phyloP scores from a whole-genome alignment of 768 basidiomycete genomes.

The Agaricus subrufescens region DNA sequence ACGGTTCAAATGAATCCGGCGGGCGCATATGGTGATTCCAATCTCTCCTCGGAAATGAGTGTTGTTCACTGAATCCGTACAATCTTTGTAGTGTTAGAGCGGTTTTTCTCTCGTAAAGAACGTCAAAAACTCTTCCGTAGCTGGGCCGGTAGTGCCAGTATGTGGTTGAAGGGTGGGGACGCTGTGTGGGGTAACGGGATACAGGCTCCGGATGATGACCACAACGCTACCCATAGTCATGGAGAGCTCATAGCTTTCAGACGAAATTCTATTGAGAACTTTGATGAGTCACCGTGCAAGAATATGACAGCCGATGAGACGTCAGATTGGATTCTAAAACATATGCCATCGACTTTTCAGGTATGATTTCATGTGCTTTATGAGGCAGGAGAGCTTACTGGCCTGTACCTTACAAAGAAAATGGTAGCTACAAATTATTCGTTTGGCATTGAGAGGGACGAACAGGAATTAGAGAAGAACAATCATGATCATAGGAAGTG shows the following conservation, averaged over 20 bases:
- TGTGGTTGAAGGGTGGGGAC: constrained; percentile 94
- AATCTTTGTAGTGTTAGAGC: constrained; percentile 56
- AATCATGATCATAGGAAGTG: constrained; percentile 78
- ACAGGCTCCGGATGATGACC: constrained; percentile 76
- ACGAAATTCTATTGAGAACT: constrained; percentile 16
- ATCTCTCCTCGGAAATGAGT: no score
- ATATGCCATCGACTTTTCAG: constrained; percentile 82
- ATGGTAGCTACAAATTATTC: constrained; percentile 87
- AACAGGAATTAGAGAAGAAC: constrained; percentile 57
- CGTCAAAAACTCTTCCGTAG: constrained; percentile 85
- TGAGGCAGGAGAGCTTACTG: not conserved
- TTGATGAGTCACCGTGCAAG: constrained; percentile 19
- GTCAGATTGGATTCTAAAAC: constrained; percentile 73
- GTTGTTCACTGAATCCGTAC: not conserved
- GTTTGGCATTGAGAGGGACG: constrained; percentile 80
- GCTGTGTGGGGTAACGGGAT: constrained; percentile 76
- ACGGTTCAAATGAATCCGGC: constrained; percentile 84
- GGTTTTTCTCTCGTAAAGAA: constrained; percentile 89
- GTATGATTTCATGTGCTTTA: constrained; percentile 25
- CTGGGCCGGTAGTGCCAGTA: constrained; percentile 92
- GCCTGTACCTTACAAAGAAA: constrained; percentile 37
- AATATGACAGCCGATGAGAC: constrained; percentile 83
- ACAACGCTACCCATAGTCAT: constrained; percentile 53
- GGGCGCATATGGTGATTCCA: constrained; percentile 58
- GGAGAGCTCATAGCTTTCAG: constrained; percentile 85